Evolutionary conservation across 2,329 filamentous ascomycete species (phyloP).

Genomic region (Xylaria sp.): DNA sequence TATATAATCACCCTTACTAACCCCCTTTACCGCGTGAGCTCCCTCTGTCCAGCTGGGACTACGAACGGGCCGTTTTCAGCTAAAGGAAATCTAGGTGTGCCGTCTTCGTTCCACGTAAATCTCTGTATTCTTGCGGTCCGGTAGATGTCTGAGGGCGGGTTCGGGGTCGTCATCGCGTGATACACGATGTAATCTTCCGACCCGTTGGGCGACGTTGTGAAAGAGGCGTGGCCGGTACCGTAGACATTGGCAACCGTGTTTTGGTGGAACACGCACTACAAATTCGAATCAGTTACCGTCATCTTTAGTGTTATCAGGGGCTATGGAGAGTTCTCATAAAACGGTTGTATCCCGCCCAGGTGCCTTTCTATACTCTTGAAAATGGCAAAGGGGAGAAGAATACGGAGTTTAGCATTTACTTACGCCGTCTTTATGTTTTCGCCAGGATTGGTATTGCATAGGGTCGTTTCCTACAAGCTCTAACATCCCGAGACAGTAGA

Average conservation of each 20-base stretch:
- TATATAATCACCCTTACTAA: background rate
- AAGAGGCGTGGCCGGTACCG: conserved; percentile 45
- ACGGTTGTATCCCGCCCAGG: too few species aligned
- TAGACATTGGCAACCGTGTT: conserved; percentile 43
- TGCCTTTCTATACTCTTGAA: background rate
- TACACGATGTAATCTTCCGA: conserved; percentile 44
- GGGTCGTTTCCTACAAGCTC: conserved; percentile 45
- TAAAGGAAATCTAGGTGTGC: conserved; percentile 42
- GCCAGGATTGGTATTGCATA: conserved; percentile 45
- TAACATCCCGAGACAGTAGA: conserved; percentile 46
- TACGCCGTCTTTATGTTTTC: conserved; percentile 40
- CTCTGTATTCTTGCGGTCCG: conserved; percentile 43
- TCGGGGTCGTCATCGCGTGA: conserved; percentile 44
- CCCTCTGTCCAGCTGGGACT: conserved; percentile 42
- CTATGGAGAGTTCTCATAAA: background rate
- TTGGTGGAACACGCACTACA: conserved; percentile 44
- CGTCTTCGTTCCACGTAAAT: conserved; percentile 44
- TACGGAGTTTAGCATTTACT: background rate
- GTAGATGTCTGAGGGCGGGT: conserved; percentile 41
- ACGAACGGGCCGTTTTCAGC: conserved; percentile 44
- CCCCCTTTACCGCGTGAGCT: conserved; percentile 17
- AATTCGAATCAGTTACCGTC: background rate
- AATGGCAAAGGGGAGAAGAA: background rate
- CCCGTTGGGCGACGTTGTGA: conserved; percentile 43
- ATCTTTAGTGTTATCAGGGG: background rate